Evolutionary conservation across 768 basidiomycete genomes (phyloP), one percentile per base, ranked within the genome.

Genomic region (Lenzites betulinus): DNA sequence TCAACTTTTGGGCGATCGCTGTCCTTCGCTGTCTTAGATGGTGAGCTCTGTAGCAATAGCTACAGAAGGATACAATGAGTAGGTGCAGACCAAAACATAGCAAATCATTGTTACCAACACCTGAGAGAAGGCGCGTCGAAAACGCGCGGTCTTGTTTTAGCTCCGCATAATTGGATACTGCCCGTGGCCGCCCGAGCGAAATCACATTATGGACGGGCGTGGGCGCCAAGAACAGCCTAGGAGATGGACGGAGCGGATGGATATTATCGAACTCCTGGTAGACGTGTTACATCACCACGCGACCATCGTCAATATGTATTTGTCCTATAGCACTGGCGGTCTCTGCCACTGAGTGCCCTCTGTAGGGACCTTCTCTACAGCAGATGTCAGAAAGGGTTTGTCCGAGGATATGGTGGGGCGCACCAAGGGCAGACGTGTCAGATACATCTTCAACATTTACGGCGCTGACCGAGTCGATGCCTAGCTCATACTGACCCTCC

Each of bases 401-500:
- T 20, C 39, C 23, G 16, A 16, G 4, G 3, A 22, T 15, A 25
- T 2, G 39, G 7, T 11, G 8, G 5, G 15, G 49, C 53, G 26
- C 36, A 64, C 49, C 46, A 15, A 55, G 47, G 66, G 69, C 22
- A 62, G 70, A 42, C 62, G 71, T 5, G 73, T 69, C 57, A 7
- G 66, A 58, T 6, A 78, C 74, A 66, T 90, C 87, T 65, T 88
- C 88, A 52, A 90, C 84, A 59, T 93, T 92, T 26, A 92, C 87
- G n/a, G 89, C 83, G 54, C 87, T 80, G 58, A 96, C 90, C 1
- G 84, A 86, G 65, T 93, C 90, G 46, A 95, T 80, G 3, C 89
- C 90, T 0, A 96, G 81, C 65, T 95, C 94, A 67, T 90, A 96
- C 26, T 78, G 76, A 2, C 94, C 94, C 42, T 85, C 78, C 9